Evolutionary conservation across 106 monocot genomes (phyloP).

Genomic region (Triglochin maritima): DNA sequence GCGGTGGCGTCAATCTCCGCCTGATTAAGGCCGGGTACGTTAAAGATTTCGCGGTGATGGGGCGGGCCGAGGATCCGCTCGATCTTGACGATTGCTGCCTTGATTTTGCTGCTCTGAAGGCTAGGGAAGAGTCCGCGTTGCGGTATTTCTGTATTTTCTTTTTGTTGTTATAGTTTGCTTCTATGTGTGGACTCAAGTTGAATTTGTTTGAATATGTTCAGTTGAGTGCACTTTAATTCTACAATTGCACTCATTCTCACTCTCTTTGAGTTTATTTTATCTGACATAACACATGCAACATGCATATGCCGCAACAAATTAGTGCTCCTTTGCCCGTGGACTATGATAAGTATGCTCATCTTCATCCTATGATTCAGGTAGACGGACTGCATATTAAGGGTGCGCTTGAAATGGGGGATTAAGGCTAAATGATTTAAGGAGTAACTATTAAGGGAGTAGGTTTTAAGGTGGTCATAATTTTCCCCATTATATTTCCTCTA

Average conservation of each 20-base stretch:
- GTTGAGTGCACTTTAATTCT: too few relatives aligned
- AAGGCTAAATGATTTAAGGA: too few relatives aligned
- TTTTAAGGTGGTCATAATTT: too few relatives aligned
- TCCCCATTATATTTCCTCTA: too few relatives aligned
- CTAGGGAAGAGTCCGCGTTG: constrained; percentile 67
- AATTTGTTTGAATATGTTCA: neutral
- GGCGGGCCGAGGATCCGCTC: constrained; percentile 53
- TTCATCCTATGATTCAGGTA: too few relatives aligned
- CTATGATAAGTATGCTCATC: too few relatives aligned
- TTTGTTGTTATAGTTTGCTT: neutral
- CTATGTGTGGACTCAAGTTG: neutral
- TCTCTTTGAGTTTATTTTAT: too few relatives aligned
- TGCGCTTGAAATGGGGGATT: too few relatives aligned
- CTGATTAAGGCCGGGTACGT: constrained; percentile 66
- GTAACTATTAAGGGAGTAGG: too few relatives aligned
- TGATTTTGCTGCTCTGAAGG: constrained; percentile 47
- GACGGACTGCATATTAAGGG: too few relatives aligned
- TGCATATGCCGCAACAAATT: neutral
- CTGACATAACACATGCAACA: too few relatives aligned
- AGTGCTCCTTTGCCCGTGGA: neutral
- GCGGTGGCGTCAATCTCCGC: constrained; percentile 37
- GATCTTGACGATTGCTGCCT: constrained; percentile 54
- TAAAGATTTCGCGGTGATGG: constrained; percentile 47
- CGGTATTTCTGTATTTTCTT: constrained; percentile 24
- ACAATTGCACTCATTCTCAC: too few relatives aligned